Evolutionary conservation across 441 rosid genomes (phyloP).

Genomic region (Breynia disticha): DNA sequence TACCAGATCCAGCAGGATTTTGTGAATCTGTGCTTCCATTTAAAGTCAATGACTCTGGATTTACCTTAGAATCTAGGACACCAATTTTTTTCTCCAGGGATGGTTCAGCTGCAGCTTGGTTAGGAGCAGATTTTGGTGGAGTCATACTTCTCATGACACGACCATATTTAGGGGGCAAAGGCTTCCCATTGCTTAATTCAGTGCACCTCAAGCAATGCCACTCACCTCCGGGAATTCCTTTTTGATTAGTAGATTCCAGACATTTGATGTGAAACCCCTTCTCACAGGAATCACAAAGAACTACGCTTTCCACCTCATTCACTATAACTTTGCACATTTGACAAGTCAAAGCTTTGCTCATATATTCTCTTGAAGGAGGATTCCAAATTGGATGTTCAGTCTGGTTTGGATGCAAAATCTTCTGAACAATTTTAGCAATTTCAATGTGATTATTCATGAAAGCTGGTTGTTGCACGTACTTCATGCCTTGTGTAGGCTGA

Average conservation of each 20-base stretch:
- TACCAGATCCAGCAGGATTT: slow-evolving; percentile 23
- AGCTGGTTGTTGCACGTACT: slow-evolving; percentile 38
- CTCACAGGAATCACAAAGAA: slow-evolving; percentile 91
- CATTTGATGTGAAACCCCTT: slow-evolving; percentile 88
- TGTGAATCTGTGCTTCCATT: slow-evolving; percentile 33
- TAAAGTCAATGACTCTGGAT: slow-evolving; percentile 34
- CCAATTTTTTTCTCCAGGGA: slow-evolving; percentile 49
- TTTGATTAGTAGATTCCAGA: slow-evolving; percentile 51
- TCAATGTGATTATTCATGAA: slow-evolving; percentile 44
- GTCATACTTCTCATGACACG: slow-evolving; percentile 64
- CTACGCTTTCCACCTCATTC: slow-evolving; percentile 72
- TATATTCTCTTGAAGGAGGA: slow-evolving; percentile 94
- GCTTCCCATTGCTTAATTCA: slow-evolving; percentile 68
- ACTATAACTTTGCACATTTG: slow-evolving; percentile 52
- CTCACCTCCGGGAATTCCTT: slow-evolving; percentile 71
- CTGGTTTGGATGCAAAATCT: slow-evolving; percentile 53
- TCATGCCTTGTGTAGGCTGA: slow-evolving; percentile 53
- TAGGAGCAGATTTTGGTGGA: slow-evolving; percentile 47
- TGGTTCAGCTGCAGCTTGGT: slow-evolving; percentile 38
- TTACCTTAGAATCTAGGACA: slow-evolving; percentile 27
- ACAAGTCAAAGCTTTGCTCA: slow-evolving; percentile 66
- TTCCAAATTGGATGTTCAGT: slow-evolving; percentile 75
- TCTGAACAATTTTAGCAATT: slow-evolving; percentile 65
- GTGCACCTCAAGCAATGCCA: slow-evolving; percentile 89
- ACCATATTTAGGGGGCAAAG: slow-evolving; percentile 87